Evolutionary conservation across 352 stramenopile genomes (phyloP).

Genomic region (Pythium dissimile): DNA sequence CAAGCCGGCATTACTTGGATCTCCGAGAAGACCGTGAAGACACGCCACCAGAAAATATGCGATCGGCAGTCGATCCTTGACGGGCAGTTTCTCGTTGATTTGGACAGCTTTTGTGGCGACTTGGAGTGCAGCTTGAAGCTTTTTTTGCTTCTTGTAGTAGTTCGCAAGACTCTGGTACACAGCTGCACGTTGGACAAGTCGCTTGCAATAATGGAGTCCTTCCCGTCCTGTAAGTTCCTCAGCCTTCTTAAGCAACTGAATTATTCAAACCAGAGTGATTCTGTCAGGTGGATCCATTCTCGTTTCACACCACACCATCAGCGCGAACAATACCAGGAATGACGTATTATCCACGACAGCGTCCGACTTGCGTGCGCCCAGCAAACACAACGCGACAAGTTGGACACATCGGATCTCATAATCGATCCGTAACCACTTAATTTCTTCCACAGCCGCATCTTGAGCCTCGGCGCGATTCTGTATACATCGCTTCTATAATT

Average conservation of each 20-base stretch:
- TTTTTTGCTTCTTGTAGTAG: conserved; percentile 80
- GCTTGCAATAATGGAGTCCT: conserved; percentile 66
- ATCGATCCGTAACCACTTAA: conserved; percentile 65
- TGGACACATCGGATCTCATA: conserved; percentile 77
- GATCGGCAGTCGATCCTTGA: conserved; percentile 51
- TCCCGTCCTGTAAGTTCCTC: conserved; percentile 56
- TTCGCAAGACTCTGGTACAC: conserved; percentile 65
- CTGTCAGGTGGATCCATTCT: neutral
- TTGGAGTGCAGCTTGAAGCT: conserved; percentile 62
- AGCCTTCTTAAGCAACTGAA: conserved; percentile 58
- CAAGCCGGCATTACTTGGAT: conserved; percentile 55
- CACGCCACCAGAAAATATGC: conserved; percentile 60
- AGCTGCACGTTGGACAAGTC: conserved; percentile 46
- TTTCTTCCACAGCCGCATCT: conserved; percentile 46
- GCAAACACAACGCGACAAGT: conserved; percentile 65
- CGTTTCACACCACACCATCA: neutral
- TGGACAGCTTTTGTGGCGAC: conserved; percentile 50
- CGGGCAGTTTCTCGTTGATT: conserved; percentile 54
- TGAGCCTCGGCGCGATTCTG: conserved; percentile 52
- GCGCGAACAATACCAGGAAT: conserved; percentile 34
- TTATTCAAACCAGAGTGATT: neutral
- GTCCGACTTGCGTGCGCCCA: conserved; percentile 48
- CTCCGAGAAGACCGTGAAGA: conserved; percentile 50
- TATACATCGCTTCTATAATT: conserved; percentile 48
- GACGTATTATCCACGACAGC: conserved; percentile 45